These are phyloP conservation scores for Collybiopsis luxurians DNA, from an alignment of 768 basidiomycete species.

Conservation along the genomic window DNA sequence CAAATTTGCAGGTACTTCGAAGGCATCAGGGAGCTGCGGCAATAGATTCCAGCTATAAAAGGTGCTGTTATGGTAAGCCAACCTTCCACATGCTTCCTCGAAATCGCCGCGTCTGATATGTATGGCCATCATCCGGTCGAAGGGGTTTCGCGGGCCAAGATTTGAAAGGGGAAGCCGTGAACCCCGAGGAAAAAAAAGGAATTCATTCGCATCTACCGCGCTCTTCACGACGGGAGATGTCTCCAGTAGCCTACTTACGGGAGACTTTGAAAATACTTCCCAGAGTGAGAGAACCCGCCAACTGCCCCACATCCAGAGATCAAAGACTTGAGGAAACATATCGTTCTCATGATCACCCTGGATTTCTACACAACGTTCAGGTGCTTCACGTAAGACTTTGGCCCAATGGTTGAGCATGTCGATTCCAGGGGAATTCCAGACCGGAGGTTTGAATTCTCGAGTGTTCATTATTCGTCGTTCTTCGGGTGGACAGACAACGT, in stretches of 20 bases:
- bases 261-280: conserved; percentile 37
- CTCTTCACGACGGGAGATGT: conserved; percentile 40
- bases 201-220: conserved; percentile 32
- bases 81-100: conserved; percentile 35
- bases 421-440: conserved; percentile 26
- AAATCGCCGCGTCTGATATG: conserved; percentile 54
- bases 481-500: conserved; percentile 39
- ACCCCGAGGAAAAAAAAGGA: conserved; percentile 32
- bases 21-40: conserved; percentile 41
- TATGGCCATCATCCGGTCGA: conserved; percentile 43
- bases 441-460: conserved; percentile 32
- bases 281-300: conserved; percentile 31
- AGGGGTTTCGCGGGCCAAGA: conserved; percentile 27
- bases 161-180: conserved; percentile 7
- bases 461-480: conserved; percentile 38
- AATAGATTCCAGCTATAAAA: conserved; percentile 51
- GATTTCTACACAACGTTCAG: conserved; percentile 44
- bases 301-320: conserved; percentile 27
- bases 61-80: conserved; percentile 25
- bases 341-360: conserved; percentile 31
- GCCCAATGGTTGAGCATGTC: conserved; percentile 39
- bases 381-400: conserved; percentile 33
- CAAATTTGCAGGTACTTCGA: conserved; percentile 30
- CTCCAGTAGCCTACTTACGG: conserved; percentile 37
- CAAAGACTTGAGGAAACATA: conserved; percentile 1